Base-by-base conservation (phyloP, 2,329 filamentous ascomycete genomes). In the Fusarium sp. region DNA sequence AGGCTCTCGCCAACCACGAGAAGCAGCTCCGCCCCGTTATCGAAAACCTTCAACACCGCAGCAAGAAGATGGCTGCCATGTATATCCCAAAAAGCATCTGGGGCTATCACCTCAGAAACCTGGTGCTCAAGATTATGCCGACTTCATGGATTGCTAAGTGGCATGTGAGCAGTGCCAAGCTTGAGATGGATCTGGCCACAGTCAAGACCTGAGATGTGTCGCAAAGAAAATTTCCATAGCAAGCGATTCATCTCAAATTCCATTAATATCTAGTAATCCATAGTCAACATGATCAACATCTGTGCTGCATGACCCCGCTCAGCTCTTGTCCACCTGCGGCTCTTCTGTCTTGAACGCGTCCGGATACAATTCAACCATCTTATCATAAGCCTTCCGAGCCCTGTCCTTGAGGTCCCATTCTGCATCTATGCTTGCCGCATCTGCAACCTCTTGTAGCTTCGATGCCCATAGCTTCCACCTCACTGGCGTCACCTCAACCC, bases 401-500 rank as follows among this genome's bases (percentile, higher is more conserved):
- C 0, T 62, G 0, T 6, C 32, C 25, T 67, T 69, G 0, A 75
- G n/a, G 4, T 25, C 20, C 66, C 70, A 73, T 14, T 22, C 27
- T 0, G 9, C 37, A 3, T 11, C 12, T 0, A 57, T 32, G 1
- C 62, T 35, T 0, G 64, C 43, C 0, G 11, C 3, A 1, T 73
- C 62, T 4, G 62, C 5, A 5, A 61, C 35, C 1, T 66, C 70
- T 1, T 65, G 45, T 0, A 75, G 1, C 3, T 61, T 69, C 0
- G 20, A 58, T 0, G 70, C 70, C 72, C 72, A 75, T 0, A 61
- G 1, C 33, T 15, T 68, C 54, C 69, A 74, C 59, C 32, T 71
- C 0, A 5, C 14, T 0, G 20, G 27, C 10, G 30, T 60, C 0
- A 63, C 2, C 2, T 65, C 56, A 14, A 17, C 9, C 0, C 12